Base-by-base conservation (phyloP, 192 early-diverging fungal species). In the Coemansia furcata region DNA sequence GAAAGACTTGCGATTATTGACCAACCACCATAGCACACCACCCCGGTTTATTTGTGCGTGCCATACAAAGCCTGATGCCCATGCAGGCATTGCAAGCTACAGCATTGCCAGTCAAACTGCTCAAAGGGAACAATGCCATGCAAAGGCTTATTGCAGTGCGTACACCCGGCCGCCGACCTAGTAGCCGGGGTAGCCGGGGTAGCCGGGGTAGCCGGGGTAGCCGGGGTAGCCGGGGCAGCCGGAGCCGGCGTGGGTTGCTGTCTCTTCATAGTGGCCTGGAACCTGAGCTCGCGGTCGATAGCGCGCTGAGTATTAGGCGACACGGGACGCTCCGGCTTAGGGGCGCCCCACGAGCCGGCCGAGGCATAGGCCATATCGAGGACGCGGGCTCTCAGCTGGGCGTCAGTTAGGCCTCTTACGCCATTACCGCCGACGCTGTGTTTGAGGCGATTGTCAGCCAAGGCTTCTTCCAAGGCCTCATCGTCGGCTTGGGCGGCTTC, bases 21-120 rank as follows among this genome's bases (percentile, higher is more conserved):
- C 46, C 46, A 49, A 49, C 50, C 29, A 54, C 8, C 21, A 9
- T 1, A 50, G 4, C 17, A 46, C 40, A 46, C 23, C 23, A 26
- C 23, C 37, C 23, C 37, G 2, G 11, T 21, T 46, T 49, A 49
- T 21, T 49, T 49, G 9, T 49, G 19, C 5, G 42, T 32, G 6
- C 73, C 63, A 38, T 54, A 66, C 36, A 64, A 29, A 1, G n/a
- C 42, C 33, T 72, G 77, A 19, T 74, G 77, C 0, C 30, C 54
- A 29, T 74, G 77, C 54, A 79, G 62, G 57, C 86, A 88, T 14
- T 78, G 54, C 3, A 81, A 73, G 42, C 85, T 88, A 63, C 86
- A 88, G 67, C 84, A 88, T 60, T 83, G 82, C 63, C 84, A 90
- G 70, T 88, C 83, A 66, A 87, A 87, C 82, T 91, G 90, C 50